Conservation (phyloP, 345 rosid species). For the Salix purpurea region DNA sequence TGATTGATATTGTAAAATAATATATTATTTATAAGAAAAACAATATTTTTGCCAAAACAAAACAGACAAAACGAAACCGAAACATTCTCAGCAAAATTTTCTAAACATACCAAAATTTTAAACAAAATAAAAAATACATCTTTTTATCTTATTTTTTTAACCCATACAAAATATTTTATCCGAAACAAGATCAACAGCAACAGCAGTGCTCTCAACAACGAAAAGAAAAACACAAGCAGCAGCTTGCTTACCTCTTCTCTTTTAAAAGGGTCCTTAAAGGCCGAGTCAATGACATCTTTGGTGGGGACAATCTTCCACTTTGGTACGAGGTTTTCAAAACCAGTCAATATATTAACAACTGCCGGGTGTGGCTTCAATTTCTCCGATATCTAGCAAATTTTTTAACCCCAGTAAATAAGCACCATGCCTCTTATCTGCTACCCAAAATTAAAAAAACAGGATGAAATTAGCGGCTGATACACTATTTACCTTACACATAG, state of each 20-base stretch:
- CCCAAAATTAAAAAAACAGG: no score
- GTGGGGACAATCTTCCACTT: constrained; percentile 98
- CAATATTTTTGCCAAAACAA: no score
- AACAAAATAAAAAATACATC: no score
- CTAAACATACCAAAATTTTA: no score
- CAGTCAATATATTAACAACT: constrained; percentile 69
- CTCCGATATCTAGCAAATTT: constrained; percentile 63
- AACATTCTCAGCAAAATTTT: fast-evolving
- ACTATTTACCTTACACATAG: constrained; percentile 86
- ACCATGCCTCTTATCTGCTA: no score
- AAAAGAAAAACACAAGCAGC: background rate
- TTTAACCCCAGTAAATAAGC: no score
- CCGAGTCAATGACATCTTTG: constrained; percentile 74
- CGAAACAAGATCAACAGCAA: no score
- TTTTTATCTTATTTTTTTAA: no score
- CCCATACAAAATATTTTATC: fast-evolving
- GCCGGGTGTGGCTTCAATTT: constrained; percentile 89
- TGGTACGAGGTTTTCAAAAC: constrained; percentile 81
- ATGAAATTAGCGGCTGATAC: background rate
- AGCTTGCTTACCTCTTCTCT: constrained; percentile 54
- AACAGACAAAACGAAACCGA: fast-evolving
- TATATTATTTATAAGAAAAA: no score
- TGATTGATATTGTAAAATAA: no score
- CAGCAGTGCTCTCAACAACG: no score
- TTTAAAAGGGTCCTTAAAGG: constrained; percentile 77